phyloP scores from a whole-genome alignment of 768 basidiomycete genomes.

The Naganishia kalamii region DNA sequence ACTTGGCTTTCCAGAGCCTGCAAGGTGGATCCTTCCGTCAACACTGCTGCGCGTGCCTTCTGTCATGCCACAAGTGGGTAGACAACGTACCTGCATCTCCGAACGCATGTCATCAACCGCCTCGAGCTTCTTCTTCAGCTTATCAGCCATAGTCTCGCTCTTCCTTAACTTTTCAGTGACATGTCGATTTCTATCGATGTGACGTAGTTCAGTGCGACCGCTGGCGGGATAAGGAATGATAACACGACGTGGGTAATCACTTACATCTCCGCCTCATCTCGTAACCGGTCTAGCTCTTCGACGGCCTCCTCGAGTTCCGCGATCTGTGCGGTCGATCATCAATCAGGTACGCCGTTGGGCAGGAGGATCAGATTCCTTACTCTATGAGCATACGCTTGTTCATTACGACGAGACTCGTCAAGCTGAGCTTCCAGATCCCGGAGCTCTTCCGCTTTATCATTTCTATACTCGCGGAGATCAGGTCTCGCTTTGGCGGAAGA shows the following conservation, averaged over 20 bases:
- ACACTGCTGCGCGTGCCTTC: too few relatives aligned
- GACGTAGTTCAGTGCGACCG: not conserved
- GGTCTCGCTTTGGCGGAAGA: not conserved
- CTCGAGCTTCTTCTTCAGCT: conserved; percentile 96
- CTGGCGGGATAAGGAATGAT: not conserved
- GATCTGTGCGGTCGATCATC: conserved; percentile 42
- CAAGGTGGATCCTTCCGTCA: too few relatives aligned
- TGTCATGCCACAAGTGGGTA: not conserved
- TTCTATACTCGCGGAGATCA: conserved; percentile 62
- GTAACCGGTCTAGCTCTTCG: conserved; percentile 69
- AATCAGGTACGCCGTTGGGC: too few relatives aligned
- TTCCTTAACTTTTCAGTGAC: conserved; percentile 86
- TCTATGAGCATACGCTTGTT: conserved; percentile 59
- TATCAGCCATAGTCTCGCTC: conserved; percentile 95
- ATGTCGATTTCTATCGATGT: conserved; percentile 51
- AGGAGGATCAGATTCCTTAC: conserved; percentile 29
- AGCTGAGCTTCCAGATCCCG: conserved; percentile 73
- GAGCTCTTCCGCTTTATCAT: conserved; percentile 73
- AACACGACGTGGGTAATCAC: conserved; percentile 27
- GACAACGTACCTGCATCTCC: conserved; percentile 19
- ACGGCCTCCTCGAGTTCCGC: conserved; percentile 75
- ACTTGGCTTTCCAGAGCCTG: conserved; percentile 82
- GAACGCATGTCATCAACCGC: conserved; percentile 66
- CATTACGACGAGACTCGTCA: conserved; percentile 57
- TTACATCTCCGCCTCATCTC: conserved; percentile 92